A percentile compares a stretch with the other conserved stretches of the same genome.
These are phyloP conservation scores for Stenogyne calaminthoides DNA, from an alignment of 305 asterid genomes.

Conservation along the genomic window DNA sequence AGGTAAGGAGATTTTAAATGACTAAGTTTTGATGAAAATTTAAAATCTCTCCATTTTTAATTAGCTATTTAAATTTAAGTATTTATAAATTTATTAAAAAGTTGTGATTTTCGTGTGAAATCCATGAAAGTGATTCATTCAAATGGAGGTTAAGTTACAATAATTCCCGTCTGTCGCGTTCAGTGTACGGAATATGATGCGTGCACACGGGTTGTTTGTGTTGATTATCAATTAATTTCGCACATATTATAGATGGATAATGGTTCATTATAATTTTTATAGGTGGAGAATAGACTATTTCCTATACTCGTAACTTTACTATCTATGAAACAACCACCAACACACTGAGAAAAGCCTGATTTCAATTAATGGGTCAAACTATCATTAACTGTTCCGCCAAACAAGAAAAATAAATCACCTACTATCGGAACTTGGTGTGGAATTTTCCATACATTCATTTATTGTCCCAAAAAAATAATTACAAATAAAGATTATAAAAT, in stretches of 20 bases:
- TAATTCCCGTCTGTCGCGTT: not conserved
- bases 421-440: not conserved
- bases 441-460: not conserved
- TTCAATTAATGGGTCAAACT: not conserved
- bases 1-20: no score
- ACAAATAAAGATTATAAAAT: not conserved
- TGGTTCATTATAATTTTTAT: no score
- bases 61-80: no score
- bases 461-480: not conserved
- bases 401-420: not conserved
- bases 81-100: no score
- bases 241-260: no score
- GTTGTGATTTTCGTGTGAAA: no score
- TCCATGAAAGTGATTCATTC: no score
- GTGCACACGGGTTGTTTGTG: not conserved
- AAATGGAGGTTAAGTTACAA: no score
- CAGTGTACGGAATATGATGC: not conserved
- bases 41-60: no score
- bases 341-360: not conserved
- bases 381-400: not conserved
- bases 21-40: no score
- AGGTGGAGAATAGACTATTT: not conserved
- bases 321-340: not conserved
- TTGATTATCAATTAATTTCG: not conserved
- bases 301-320: not conserved